A percentile compares a stretch with the other conserved stretches of the same genome.
Evolutionary conservation across 768 basidiomycete species (phyloP).

Genomic region (Suillus clintonianus): DNA sequence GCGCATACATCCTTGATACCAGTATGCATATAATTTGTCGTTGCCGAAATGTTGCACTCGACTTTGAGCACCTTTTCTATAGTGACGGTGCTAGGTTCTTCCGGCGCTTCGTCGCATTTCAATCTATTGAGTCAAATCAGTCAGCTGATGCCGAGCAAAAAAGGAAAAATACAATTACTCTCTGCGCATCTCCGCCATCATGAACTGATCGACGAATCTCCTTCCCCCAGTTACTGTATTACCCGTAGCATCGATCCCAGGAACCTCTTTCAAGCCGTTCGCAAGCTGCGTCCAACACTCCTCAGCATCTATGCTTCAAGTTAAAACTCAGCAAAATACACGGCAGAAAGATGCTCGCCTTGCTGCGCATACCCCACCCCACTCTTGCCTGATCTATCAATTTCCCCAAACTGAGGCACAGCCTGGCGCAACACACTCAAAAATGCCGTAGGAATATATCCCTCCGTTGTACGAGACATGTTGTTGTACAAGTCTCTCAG

Average conservation of each 20-base stretch:
- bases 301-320: constrained; percentile 69
- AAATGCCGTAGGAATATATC: constrained; percentile 70
- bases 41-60: constrained; percentile 86
- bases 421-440: constrained; percentile 69
- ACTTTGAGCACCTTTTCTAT: constrained; percentile 83
- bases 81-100: constrained; percentile 66
- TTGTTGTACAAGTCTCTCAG: constrained; percentile 69
- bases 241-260: constrained; percentile 40
- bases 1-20: constrained; percentile 77
- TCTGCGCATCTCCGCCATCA: constrained; percentile 77
- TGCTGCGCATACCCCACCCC: constrained; percentile 78
- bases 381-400: constrained; percentile 44
- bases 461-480: constrained; percentile 78
- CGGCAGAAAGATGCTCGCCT: constrained; percentile 32
- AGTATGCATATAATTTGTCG: constrained; percentile 85
- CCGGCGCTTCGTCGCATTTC: constrained; percentile 78
- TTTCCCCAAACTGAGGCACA: constrained; percentile 91
- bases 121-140: constrained; percentile 56
- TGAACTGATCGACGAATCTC: constrained; percentile 77
- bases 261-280: constrained; percentile 70
- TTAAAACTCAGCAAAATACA: background rate
- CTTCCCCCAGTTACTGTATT: constrained; percentile 34
- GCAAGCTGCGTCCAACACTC: constrained; percentile 84
- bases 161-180: constrained; percentile 41
- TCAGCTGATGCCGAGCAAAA: background rate